Evolutionary conservation across 2,329 filamentous ascomycete species (phyloP), one percentile per base, ranked within the genome.

Genomic region (Coniella lustricola): DNA sequence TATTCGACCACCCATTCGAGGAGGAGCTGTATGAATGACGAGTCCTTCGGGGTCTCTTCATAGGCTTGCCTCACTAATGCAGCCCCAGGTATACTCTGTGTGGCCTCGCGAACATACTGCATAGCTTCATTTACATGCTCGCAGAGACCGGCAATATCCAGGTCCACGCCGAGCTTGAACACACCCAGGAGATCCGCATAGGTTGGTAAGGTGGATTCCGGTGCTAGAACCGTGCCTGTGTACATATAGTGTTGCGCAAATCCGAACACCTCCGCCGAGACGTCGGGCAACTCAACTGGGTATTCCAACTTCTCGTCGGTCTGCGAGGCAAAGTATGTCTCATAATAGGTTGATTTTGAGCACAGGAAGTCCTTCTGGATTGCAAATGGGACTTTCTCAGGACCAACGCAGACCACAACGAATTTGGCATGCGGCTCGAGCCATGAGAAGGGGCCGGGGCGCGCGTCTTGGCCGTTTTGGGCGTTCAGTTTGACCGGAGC

Each of bases 1-100:
- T 82, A 82, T 61, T 83, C 79, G 21, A 77, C 79, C 1, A 78
- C 76, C 80, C 80, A 84, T 10, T 69, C 73, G 3, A 82, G 65
- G 13, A 84, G 70, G 33, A 83, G 72, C 51, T 71, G n/a, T 69
- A 34, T 79, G 71, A 42, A 84, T 76, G 76, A 72, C 3, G 78
- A 82, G 8, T 77, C 78, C 54, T 79, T 76, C 0, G 77, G 77
- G 0, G 78, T 81, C 44, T 82, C 77, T 42, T 75, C 72, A 79
- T 79, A 83, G 7, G 80, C 79, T 56, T 77, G 72, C 1, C 82
- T 74, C 5, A 83, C 71, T 1, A 82, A 67, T 2, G 75, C 74
- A 0, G 77, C 77, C 3, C 76, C 72, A 1, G 80, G 80, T 37
- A 83, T 82, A 16, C 68, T 65, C 44, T 71, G 66, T 0, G 77